Evolutionary conservation across 176 grass and related monocot genomes (phyloP), one percentile per base, ranked within the genome.

Genomic region (Thinopyrum elongatum): DNA sequence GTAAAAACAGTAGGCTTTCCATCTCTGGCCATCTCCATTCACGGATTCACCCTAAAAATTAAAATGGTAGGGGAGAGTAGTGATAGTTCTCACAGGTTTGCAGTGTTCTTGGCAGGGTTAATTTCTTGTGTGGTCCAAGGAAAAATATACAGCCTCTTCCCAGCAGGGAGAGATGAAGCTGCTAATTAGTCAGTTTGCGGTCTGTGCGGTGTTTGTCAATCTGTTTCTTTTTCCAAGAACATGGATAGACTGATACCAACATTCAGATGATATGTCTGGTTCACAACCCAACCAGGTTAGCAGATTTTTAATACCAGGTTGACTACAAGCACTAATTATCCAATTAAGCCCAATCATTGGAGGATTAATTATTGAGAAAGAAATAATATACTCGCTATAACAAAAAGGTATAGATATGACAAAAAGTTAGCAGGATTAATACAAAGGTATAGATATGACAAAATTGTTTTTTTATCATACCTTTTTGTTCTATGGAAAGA

Each of bases 341-440:
- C 35, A 62, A 83, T 44, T 74, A 83, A 34, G 2, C 3, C n/a
- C 46, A 88, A 70, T 77, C 86, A 77, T 70, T 60, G 49, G 33
- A 74, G 25, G 6, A 42, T 73, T 73, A 44, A 25, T 25, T 41
- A 71, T 41, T 3, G 10, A 42, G 41, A 42, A 42, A n/a, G n/a
- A n/a, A n/a, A 12, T 3, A 42, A 42, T 42, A 42, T 42, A n/a
- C n/a, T n/a, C n/a, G n/a, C n/a, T n/a, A n/a, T n/a, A n/a, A n/a
- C n/a, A n/a, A n/a, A n/a, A n/a, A n/a, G n/a, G n/a, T n/a, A n/a
- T n/a, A n/a, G n/a, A n/a, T n/a, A n/a, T n/a, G n/a, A n/a, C n/a
- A n/a, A n/a, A n/a, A n/a, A n/a, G n/a, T n/a, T n/a, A n/a, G n/a
- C n/a, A n/a, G n/a, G n/a, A n/a, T n/a, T n/a, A n/a, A n/a, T n/a